Base-by-base conservation (phyloP, 169 alveolate species). In the Nephromyces sp. region DNA sequence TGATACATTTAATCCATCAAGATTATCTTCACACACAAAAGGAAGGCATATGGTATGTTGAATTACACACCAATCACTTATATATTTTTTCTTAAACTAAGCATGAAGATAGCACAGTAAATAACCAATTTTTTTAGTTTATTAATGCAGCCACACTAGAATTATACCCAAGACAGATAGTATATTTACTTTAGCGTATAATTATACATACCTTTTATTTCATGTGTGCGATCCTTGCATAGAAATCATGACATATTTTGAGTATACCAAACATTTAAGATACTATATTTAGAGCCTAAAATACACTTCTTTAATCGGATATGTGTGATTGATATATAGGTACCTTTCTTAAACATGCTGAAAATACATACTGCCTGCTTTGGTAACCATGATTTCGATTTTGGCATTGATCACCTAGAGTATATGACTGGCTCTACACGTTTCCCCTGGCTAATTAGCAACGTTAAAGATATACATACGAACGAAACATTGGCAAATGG, bases 371-470 rank as follows among this genome's bases (percentile, higher is more conserved):
- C 90, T 5, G 92, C 95, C 32, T 93, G 97, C 79, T 81, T 87
- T n/a, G 97, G 97, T 15, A 93, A 93, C 72, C 97, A 93, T 70
- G 97, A 93, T 79, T 90, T 93, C 63, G 96, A 92, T 73, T 92
- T 87, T 63, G 92, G 93, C 8, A 76, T 90, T 6, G 92, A 89
- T 69, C 78, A 87, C 33, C 83, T 92, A 27, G 90, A 84, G 69
- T 82, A 84, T 77, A 66, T 86, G 1, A 79, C 68, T 25, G 84
- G 86, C 34, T 74, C 86, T 32, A 80, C 89, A 51, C 78, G 83
- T 57, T 82, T 85, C 21, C 92, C 92, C 22, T 91, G 94, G 94
- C 75, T 91, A 43, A 72, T 88, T 32, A 76, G 90, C 5, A 89
- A 91, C 75, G 87, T 91, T 0, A 74, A 72, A 21, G 89, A 86